phyloP scores from a whole-genome alignment of 2,329 filamentous ascomycete genomes.

The Lasiodiplodia sp. region DNA sequence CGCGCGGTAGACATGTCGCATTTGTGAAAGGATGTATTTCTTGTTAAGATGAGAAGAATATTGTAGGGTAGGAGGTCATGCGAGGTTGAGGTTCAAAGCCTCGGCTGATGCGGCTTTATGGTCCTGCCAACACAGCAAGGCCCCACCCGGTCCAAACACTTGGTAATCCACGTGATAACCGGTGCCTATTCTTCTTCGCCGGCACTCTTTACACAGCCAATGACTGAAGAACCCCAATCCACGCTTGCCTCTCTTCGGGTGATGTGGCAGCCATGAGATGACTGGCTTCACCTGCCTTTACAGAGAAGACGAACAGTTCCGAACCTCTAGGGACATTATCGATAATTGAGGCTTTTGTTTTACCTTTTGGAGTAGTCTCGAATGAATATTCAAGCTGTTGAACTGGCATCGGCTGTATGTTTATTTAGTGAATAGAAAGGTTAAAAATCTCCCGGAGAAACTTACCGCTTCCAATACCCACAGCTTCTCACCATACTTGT shows the following conservation, averaged over 20 bases:
- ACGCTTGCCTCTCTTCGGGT: constrained; percentile 34
- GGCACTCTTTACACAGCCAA: too few species aligned
- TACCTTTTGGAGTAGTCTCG: constrained; percentile 33
- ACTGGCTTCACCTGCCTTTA: constrained; percentile 32
- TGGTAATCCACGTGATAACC: too few species aligned
- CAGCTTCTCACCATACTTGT: constrained; percentile 28
- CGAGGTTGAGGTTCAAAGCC: background rate
- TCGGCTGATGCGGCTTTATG: too few species aligned
- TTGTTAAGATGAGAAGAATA: background rate
- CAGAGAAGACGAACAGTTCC: constrained; percentile 36
- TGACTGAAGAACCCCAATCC: constrained; percentile 31
- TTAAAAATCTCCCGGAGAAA: background rate
- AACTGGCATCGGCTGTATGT: constrained; percentile 35
- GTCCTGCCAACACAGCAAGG: too few species aligned
- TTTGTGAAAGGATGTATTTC: background rate
- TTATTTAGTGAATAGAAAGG: constrained; percentile 11
- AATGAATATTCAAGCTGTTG: constrained; percentile 33
- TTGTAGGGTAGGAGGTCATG: too few species aligned
- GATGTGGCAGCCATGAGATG: constrained; percentile 36
- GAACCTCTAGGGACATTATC: constrained; percentile 40
- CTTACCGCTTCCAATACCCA: constrained; percentile 36
- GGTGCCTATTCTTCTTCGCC: too few species aligned
- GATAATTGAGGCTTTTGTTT: constrained; percentile 38
- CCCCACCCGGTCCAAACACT: too few species aligned
- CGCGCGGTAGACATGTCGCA: background rate